Evolutionary conservation across 306 rosid genomes (phyloP), one percentile per base, ranked within the genome.

Genomic region (Cicer yamashitae): DNA sequence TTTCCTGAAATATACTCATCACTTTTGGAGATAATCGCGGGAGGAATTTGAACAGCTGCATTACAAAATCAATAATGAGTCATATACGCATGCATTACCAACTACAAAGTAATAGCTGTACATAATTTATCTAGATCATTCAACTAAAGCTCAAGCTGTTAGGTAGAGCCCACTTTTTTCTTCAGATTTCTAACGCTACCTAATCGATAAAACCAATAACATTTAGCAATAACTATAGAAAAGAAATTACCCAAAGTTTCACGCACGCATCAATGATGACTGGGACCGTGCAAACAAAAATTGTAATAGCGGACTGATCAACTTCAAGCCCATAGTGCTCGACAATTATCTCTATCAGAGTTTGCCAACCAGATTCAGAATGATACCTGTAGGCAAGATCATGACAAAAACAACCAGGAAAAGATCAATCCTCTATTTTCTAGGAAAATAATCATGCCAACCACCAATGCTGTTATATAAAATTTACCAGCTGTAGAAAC

Each of bases 361-460:
- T 92, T 81, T 92, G 91, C 99, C 99, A 94, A 74, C 97, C 97
- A 71, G 96, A 88, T 82, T 94, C 97, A 46, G 99, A 94, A 87
- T 94, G 99, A 85, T 94, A 94, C 92, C 99, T 94, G 96, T 79
- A 77, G 53, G 71, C 74, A 30, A 30, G 37, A 30, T 30, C 37
- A 30, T 30, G 37, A 30, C 37, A 30, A 30, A 4, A 25, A 25
- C 34, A 25, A 25, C 34, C 34, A 25, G 34, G 30, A 25, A 25
- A 25, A 25, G 37, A 30, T 30, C 37, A 30, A 30, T 30, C 37
- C 37, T 30, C 37, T 30, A 30, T 4, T 30, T 30, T 3, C 37
- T 30, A 30, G 37, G 37, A 30, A 30, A 30, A 30, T 30, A 30
- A 30, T 30, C 37, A 30, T 30, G 37, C 37, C 37, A 30, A 30